Base-by-base conservation (phyloP, 495 filamentous ascomycete species). In the Penicillium salamii region DNA sequence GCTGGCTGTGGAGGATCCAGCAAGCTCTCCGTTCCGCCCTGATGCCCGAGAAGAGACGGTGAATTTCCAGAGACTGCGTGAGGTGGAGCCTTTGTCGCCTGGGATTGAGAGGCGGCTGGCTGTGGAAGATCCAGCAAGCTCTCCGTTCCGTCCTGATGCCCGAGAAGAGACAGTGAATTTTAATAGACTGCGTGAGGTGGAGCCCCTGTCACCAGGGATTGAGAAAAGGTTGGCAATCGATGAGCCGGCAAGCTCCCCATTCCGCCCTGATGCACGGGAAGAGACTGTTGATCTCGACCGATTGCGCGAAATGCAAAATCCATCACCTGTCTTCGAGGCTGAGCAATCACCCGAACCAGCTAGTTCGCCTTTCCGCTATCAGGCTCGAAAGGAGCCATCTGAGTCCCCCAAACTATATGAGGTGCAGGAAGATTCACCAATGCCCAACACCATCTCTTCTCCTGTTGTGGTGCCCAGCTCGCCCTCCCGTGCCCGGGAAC, bases 11-110 rank as follows among this genome's bases (percentile, higher is more conserved):
- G 33, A 37, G 1, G 44, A 49, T 1, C 50, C 57, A 2, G 62
- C 52, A 1, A 73, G 67, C 42, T 73, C 66, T 1, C 68, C 68
- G 1, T 71, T 70, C 36, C 60, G 59, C 23, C 49, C 49, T 19
- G 56, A 65, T 31, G 58, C 44, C 14, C 53, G 57, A 28, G 67
- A 72, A 15, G 58, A 65, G 31, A 65, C 62, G 1, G 61, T 66
- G 1, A 64, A 68, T 28, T 56, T 67, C 36, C 40, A 60, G 18
- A 54, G 46, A 31, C 36, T 69, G 28, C 58, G 49, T 15, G 43
- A 39, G 17, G 40, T 40, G 35, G 35, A 48, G 18, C 39, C 31
- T 29, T 15, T 20, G 13, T 48, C 46, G 17, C 46, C 46, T 9
- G 20, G 29, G 18, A 7, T 15, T 21, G 19, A 40, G 9, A 12